Evolutionary conservation across 345 rosid genomes (phyloP).

Genomic region (Erodium maritimum): DNA sequence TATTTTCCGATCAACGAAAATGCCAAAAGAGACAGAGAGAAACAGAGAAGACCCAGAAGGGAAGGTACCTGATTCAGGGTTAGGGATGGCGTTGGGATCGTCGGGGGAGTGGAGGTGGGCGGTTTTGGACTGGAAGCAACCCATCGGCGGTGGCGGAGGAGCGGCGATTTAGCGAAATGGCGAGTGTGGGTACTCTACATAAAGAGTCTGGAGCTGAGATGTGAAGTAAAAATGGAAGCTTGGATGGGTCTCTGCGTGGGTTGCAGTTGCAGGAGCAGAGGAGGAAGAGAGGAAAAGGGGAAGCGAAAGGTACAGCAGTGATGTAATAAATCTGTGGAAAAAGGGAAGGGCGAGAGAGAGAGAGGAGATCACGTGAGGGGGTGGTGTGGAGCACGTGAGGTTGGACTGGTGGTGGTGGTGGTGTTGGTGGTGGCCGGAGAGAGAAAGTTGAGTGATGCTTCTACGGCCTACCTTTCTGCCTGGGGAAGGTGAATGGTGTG

Average conservation of each 20-base stretch:
- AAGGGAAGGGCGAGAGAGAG: not conserved
- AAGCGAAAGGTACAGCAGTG: not conserved
- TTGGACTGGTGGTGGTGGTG: not conserved
- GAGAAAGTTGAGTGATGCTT: not conserved
- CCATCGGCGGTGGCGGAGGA: constrained; percentile 23
- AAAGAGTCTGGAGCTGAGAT: too few relatives aligned
- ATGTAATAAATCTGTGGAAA: not conserved
- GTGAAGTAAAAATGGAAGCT: not conserved
- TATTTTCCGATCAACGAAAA: not conserved
- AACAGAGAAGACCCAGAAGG: too few relatives aligned
- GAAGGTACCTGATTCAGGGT: constrained; percentile 43
- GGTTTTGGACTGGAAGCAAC: constrained; percentile 89
- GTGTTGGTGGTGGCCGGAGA: not conserved
- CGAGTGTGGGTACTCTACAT: not conserved
- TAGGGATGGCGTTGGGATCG: constrained; percentile 38
- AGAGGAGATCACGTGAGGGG: not conserved
- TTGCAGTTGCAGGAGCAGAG: not conserved
- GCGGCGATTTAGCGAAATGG: not conserved
- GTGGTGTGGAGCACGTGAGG: not conserved
- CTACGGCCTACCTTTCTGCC: not conserved
- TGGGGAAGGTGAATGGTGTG: not conserved
- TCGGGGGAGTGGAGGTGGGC: constrained; percentile 58
- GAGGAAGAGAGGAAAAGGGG: not conserved
- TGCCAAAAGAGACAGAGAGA: not conserved
- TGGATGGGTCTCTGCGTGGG: not conserved